Evolutionary conservation across 345 rosid genomes (phyloP).

Genomic region (Isatis tinctoria): DNA sequence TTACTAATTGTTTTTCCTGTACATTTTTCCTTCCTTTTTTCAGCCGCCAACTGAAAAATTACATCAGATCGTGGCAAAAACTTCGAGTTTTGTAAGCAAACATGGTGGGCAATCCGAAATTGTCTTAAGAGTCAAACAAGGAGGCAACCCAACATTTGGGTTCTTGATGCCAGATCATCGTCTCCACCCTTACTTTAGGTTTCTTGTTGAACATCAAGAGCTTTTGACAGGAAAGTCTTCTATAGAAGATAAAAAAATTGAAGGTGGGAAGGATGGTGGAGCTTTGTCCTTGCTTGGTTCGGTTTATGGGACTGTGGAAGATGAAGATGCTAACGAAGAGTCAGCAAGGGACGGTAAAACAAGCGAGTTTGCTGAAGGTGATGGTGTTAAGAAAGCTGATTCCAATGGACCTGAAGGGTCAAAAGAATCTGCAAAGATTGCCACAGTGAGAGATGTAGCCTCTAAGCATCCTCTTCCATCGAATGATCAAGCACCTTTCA

Average conservation of each 20-base stretch:
- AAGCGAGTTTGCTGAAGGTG: constrained; percentile 28
- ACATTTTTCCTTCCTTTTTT: constrained; percentile 26
- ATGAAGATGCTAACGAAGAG: constrained; percentile 58
- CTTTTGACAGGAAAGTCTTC: constrained; percentile 49
- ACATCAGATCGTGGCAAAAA: constrained; percentile 86
- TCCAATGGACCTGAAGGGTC: constrained; percentile 39
- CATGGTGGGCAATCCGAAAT: constrained; percentile 95
- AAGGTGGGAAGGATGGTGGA: constrained; percentile 43
- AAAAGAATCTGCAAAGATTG: constrained; percentile 26
- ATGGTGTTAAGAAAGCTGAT: constrained; percentile 26
- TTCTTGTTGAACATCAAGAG: constrained; percentile 86
- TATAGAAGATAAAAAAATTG: constrained; percentile 43
- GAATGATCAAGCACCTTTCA: constrained; percentile 44
- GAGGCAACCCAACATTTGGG: constrained; percentile 90
- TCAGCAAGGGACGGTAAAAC: constrained; percentile 28
- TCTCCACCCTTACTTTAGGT: constrained; percentile 69
- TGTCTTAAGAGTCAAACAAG: constrained; percentile 92
- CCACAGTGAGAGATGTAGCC: constrained; percentile 34
- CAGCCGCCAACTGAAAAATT: constrained; percentile 93
- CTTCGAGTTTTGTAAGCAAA: constrained; percentile 75
- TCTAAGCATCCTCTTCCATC: constrained; percentile 34
- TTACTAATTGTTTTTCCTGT: constrained; percentile 28
- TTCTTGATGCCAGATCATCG: constrained; percentile 86
- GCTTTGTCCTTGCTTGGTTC: constrained; percentile 90
- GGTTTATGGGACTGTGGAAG: constrained; percentile 75